phyloP scores from a whole-genome alignment of 106 monocot genomes.

The Phalaenopsis equestris region DNA sequence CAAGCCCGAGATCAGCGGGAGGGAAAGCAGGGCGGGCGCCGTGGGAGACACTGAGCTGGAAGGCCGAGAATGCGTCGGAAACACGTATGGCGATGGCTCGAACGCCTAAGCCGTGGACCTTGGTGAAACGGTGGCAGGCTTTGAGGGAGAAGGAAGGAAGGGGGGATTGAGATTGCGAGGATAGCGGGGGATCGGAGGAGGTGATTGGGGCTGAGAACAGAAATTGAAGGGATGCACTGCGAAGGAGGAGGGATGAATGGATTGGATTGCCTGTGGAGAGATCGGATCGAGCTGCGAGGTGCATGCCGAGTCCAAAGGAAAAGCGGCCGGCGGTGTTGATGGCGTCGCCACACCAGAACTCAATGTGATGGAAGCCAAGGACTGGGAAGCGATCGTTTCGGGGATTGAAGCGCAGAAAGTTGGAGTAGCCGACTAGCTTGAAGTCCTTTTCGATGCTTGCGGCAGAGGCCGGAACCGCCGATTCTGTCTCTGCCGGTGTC shows the following conservation, averaged over 20 bases:
- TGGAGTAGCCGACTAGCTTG: constrained; percentile 53
- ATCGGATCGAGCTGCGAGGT: constrained; percentile 48
- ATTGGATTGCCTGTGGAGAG: constrained; percentile 71
- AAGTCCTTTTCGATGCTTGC: constrained; percentile 16
- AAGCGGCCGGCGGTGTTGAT: constrained; percentile 61
- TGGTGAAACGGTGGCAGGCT: constrained; percentile 31
- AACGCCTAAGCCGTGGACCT: constrained; percentile 74
- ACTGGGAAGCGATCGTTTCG: constrained; percentile 56
- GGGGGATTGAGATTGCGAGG: constrained; percentile 6
- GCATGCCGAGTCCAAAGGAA: constrained; percentile 82
- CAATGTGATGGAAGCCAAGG: constrained; percentile 83
- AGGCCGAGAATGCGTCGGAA: constrained; percentile 52
- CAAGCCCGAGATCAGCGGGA: constrained; percentile 39
- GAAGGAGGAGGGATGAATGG: constrained; percentile 76
- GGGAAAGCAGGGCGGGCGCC: constrained; percentile 64
- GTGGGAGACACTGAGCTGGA: constrained; percentile 35
- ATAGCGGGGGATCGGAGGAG: constrained; percentile 4
- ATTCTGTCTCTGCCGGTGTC: not conserved
- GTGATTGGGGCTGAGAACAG: constrained; percentile 67
- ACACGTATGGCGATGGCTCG: constrained; percentile 74
- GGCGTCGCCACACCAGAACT: constrained; percentile 89
- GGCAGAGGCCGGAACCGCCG: not conserved
- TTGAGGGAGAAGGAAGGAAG: constrained; percentile 65
- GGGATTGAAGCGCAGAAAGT: constrained; percentile 72
- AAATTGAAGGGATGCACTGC: constrained; percentile 46